A percentile compares a stretch with the other conserved stretches of the same genome.
Evolutionary conservation across 306 rosid genomes (phyloP).

Genomic region (Alnus glutinosa): DNA sequence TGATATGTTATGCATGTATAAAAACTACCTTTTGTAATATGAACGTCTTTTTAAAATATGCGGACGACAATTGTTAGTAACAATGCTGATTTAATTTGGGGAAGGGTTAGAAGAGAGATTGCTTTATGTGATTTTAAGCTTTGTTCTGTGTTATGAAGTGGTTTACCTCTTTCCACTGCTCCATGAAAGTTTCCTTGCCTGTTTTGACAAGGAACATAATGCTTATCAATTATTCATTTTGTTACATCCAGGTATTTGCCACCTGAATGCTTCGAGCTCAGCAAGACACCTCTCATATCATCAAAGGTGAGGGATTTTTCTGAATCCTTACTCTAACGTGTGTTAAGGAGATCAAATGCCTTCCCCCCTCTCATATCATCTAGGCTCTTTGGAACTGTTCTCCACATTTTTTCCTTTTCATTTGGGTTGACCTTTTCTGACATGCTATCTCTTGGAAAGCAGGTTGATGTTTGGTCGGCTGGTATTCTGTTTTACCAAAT

Average conservation of each 20-base stretch:
- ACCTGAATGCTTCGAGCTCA: slow-evolving; percentile 97
- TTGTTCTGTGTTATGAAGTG: not conserved
- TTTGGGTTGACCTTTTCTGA: slow-evolving; percentile 21
- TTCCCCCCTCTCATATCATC: slow-evolving; percentile 6
- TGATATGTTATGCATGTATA: not conserved
- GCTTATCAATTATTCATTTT: slow-evolving; percentile 12
- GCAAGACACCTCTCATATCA: slow-evolving; percentile 87
- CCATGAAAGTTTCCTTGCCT: slow-evolving; percentile 8
- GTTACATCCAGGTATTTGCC: slow-evolving; percentile 78
- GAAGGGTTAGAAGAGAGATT: not conserved
- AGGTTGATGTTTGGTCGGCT: slow-evolving; percentile 99
- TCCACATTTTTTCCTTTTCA: not conserved
- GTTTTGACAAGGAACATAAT: not conserved
- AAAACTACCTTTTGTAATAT: not conserved
- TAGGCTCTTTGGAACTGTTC: not conserved
- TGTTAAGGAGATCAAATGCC: not conserved
- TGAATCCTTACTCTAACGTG: not conserved
- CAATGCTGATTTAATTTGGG: not conserved
- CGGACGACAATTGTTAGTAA: not conserved
- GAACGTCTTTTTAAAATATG: not conserved
- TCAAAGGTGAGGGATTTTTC: slow-evolving; percentile 65
- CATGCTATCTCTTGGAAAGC: slow-evolving; percentile 35
- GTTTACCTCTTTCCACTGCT: slow-evolving; percentile 7
- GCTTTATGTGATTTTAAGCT: not conserved
- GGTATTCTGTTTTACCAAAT: slow-evolving; percentile 90